Percentiles rank a stretch among this genome's conserved stretches.
Conservation (phyloP, 75 land plant genomes). For the Pinus taeda region DNA sequence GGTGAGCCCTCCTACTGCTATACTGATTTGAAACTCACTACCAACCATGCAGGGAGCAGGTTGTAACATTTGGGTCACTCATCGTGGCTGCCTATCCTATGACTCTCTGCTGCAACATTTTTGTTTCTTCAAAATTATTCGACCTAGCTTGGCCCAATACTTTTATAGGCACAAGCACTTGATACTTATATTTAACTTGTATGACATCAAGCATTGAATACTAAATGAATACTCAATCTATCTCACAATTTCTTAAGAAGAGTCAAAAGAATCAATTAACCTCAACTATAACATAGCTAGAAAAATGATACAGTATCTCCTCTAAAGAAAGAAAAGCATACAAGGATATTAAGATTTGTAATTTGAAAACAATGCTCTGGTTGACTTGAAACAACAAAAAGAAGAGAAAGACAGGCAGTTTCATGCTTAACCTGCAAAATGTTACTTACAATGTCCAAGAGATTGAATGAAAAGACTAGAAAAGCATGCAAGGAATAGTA, state of each 20-base stretch:
- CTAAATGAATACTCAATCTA: not conserved
- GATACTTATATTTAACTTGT: not conserved
- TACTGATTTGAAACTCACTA: not conserved
- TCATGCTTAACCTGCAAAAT: not conserved
- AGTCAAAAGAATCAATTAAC: not conserved
- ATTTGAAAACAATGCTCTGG: not conserved
- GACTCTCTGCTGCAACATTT: no score
- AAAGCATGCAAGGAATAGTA: constrained; percentile 73
- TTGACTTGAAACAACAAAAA: not conserved
- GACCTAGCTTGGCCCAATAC: no score
- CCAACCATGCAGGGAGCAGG: not conserved
- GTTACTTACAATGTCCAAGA: constrained; percentile 89
- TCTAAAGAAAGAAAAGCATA: not conserved
- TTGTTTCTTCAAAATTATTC: no score
- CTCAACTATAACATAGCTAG: not conserved
- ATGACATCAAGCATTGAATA: not conserved
- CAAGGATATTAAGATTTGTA: not conserved
- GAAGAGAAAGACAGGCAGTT: not conserved
- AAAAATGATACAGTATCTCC: not conserved
- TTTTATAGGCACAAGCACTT: no score
- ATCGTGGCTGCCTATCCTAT: no score
- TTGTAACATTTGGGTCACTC: no score
- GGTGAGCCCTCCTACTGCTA: no score
- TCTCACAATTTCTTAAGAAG: not conserved
- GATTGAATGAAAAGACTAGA: constrained; percentile 81